These are phyloP conservation scores for Tylopilus balloui DNA, from an alignment of 768 basidiomycete species.

Conservation along the genomic window DNA sequence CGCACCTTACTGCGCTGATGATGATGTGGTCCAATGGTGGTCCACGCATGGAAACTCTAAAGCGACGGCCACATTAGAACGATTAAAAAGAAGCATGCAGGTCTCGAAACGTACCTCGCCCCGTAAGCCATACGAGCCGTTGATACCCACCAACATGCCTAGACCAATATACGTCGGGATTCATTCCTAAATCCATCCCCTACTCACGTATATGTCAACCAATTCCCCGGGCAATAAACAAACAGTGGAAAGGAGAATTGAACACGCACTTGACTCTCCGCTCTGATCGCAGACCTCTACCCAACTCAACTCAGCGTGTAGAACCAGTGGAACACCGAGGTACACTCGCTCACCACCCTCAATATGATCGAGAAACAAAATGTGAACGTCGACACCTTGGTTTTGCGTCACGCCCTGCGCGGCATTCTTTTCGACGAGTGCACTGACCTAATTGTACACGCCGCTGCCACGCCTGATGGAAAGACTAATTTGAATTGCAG, in stretches of 20 bases:
- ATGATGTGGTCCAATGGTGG: constrained; percentile 54
- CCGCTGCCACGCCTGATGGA: constrained; percentile 63
- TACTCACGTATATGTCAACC: constrained; percentile 17
- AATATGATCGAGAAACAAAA: constrained; percentile 46
- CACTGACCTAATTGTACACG: constrained; percentile 58
- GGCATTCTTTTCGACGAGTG: constrained; percentile 49
- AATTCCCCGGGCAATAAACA: background rate
- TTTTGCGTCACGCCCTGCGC: constrained; percentile 54
- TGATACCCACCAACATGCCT: constrained; percentile 55
- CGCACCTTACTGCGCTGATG: constrained; percentile 38
- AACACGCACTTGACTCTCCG: constrained; percentile 51
- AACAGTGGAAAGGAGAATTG: background rate
- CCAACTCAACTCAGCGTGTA: constrained; percentile 56
- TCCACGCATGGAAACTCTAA: constrained; percentile 58
- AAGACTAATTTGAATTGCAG: constrained; percentile 59
- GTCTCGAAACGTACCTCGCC: constrained; percentile 33
- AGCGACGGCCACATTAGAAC: background rate
- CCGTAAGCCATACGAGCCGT: constrained; percentile 52
- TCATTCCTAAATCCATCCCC: constrained; percentile 26
- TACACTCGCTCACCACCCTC: constrained; percentile 54
- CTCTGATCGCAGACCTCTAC: constrained; percentile 54
- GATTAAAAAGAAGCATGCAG: background rate
- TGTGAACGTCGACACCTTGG: constrained; percentile 43
- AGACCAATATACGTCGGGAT: constrained; percentile 58
- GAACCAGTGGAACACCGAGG: constrained; percentile 54